phyloP scores from a whole-genome alignment of 305 asterid genomes.

The Rubia peregrina region DNA sequence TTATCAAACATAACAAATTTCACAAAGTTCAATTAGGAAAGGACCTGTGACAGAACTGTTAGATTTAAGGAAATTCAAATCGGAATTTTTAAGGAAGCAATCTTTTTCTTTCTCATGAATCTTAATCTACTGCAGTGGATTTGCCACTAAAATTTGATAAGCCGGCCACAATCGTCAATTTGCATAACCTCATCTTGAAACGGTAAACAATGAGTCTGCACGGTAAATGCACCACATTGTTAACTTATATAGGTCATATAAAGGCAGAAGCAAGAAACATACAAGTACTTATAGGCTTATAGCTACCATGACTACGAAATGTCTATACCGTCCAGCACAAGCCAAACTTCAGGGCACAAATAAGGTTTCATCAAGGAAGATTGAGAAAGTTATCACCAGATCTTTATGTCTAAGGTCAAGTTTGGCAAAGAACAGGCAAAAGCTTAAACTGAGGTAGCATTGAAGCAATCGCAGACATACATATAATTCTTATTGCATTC shows the following conservation, averaged over 20 bases:
- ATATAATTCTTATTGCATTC: too few relatives aligned
- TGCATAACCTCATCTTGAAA: not conserved
- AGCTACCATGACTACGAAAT: not conserved
- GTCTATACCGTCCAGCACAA: not conserved
- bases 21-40: too few relatives aligned
- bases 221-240: not conserved
- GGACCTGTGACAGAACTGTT: too few relatives aligned
- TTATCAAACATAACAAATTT: too few relatives aligned
- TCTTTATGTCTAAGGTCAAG: not conserved
- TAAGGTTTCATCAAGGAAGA: conserved; percentile 1
- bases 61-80: too few relatives aligned
- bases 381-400: not conserved
- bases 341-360: not conserved
- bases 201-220: not conserved
- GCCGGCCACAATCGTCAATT: not conserved
- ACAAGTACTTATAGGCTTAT: not conserved
- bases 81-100: not conserved
- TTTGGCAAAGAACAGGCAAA: conserved; percentile 1
- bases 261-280: not conserved
- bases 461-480: not conserved
- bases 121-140: not conserved
- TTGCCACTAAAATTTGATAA: not conserved
- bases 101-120: not conserved
- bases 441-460: not conserved
- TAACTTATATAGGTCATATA: not conserved